A percentile compares a stretch with the other conserved stretches of the same genome.
Conservation (phyloP, 305 asterid genomes). For the Solanum hybrid region DNA sequence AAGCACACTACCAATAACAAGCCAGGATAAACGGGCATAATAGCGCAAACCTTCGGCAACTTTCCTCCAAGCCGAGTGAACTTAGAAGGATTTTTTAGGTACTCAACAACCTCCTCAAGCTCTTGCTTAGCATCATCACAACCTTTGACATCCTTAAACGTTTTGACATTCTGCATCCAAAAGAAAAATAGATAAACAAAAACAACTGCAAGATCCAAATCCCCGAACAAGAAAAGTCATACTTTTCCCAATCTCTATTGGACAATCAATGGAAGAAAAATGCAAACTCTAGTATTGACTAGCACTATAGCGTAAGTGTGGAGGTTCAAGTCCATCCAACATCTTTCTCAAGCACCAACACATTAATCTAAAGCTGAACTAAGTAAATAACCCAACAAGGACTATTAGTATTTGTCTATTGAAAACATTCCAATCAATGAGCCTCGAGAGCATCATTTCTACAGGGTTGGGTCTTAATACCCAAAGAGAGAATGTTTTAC, state of each 20-base stretch:
- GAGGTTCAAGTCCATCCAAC: background rate
- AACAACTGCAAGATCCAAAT: background rate
- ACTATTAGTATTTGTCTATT: background rate
- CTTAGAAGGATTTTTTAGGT: conserved; percentile 81
- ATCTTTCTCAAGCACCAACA: background rate
- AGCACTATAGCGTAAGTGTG: background rate
- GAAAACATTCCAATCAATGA: background rate
- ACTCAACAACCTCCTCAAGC: conserved; percentile 99
- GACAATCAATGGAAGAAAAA: background rate
- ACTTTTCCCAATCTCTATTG: background rate
- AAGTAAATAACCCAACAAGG: background rate
- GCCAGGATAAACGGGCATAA: conserved; percentile 1
- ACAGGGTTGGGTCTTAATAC: background rate
- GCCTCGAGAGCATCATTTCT: background rate
- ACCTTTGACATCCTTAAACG: conserved; percentile 97
- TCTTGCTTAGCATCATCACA: conserved; percentile 99
- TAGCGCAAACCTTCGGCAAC: conserved; percentile 76
- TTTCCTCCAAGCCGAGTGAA: conserved; percentile 97
- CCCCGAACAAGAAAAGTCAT: background rate
- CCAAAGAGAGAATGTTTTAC: background rate
- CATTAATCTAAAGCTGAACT: background rate
- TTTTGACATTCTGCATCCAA: conserved; percentile 73
- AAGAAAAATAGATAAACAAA: conserved; percentile 3
- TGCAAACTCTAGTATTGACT: background rate
- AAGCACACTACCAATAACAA: background rate